Base-by-base conservation (phyloP, 495 filamentous ascomycete species). In the Aspergillus egyptiacus region DNA sequence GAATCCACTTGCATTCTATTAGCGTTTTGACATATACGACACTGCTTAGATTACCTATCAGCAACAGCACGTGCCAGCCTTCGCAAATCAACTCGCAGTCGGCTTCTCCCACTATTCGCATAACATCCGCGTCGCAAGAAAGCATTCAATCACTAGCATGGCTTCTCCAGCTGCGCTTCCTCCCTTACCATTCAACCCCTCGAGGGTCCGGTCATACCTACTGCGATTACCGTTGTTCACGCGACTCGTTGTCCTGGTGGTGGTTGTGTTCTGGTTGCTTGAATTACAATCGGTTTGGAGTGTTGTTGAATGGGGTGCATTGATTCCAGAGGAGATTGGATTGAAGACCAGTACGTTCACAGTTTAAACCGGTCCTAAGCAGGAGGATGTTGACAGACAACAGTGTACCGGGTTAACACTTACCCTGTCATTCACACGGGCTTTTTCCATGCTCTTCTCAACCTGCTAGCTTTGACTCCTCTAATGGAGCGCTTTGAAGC, bases 391-490 rank as follows among this genome's bases (percentile, higher is more conserved):
- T 61, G 27, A 61, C 42, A 35, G 27, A 3, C 8, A 35, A 39
- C 65, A 96, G 91, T 95, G 77, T 88, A 97, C 65, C 86, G 93
- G 50, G 73, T 91, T 14, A 96, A 95, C 59, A 94, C 90, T 8
- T 98, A 87, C 63, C 90, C 91, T 2, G 74, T 98, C 43, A 84
- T 97, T 46, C 93, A 98, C 64, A 59, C 75, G 24, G 82, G 83
- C 52, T 77, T 91, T 66, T 72, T 94, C 50, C 93, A 97, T 63
- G 70, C 81, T 37, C 54, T 91, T 23, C 62, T 96, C 57, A 96
- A 96, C 66, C 60, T 85, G 33, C 14, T 95, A 37, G 84, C 89
- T 3, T 66, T 96, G 50, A 81, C 81, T 9, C 93, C 93, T 13
- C 70, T 98, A 37, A 61, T 97, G 54, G 91, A 96, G 65, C 77